phyloP scores from a whole-genome alignment of 176 grass and related monocot species.

The Phoenix dactylifera region DNA sequence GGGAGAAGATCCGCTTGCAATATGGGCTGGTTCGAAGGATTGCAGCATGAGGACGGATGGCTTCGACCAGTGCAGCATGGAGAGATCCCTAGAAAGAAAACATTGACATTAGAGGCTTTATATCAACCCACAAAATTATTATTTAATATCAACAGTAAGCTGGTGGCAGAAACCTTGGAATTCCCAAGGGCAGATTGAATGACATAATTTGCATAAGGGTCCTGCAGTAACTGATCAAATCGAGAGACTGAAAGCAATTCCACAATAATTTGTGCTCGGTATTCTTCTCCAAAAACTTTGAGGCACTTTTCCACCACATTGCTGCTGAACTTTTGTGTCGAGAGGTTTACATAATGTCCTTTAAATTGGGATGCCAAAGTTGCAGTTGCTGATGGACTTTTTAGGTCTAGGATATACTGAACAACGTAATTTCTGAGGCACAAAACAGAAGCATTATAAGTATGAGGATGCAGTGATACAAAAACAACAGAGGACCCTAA shows the following conservation, averaged over 20 bases:
- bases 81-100: too few species aligned
- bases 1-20: too few species aligned
- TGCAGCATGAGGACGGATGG: too few species aligned
- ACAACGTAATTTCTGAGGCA: slow-evolving; percentile 42
- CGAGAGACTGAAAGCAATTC: slow-evolving; percentile 30
- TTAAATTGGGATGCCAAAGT: slow-evolving; percentile 24
- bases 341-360: slow-evolving; percentile 27
- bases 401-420: slow-evolving; percentile 27
- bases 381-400: background rate
- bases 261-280: slow-evolving; percentile 3
- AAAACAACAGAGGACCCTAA: too few species aligned
- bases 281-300: slow-evolving; percentile 9
- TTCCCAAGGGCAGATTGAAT: slow-evolving; percentile 27
- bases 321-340: slow-evolving; percentile 40
- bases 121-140: too few species aligned
- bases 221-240: slow-evolving; percentile 30
- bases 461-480: too few species aligned
- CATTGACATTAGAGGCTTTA: too few species aligned
- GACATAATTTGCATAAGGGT: slow-evolving; percentile 49
- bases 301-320: slow-evolving; percentile 51
- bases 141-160: too few species aligned
- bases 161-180: slow-evolving; percentile 16
- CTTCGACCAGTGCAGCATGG: too few species aligned
- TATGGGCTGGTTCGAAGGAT: too few species aligned
- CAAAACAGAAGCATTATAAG: slow-evolving; percentile 1